These are phyloP conservation scores for Thuidium tamariscinum DNA, from an alignment of 225 moss, liverwort and hornwort genomes.

Conservation along the genomic window DNA sequence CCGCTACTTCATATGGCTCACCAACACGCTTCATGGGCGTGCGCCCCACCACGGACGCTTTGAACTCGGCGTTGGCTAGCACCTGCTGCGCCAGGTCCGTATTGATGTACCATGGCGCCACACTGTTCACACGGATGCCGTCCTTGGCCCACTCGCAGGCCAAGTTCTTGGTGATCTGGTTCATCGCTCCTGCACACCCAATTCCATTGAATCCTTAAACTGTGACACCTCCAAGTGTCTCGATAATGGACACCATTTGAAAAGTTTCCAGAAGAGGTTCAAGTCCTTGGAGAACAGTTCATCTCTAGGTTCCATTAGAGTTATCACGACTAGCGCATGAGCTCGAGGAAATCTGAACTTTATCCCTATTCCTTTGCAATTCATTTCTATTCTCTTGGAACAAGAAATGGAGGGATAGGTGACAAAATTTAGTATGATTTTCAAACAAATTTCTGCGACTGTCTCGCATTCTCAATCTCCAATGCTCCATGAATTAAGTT, in stretches of 20 bases:
- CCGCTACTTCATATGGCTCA: conserved; percentile 66
- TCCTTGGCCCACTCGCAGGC: conserved; percentile 89
- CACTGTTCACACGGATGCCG: conserved; percentile 74
- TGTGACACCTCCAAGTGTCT: neutral
- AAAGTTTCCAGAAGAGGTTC: neutral
- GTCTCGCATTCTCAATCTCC: neutral
- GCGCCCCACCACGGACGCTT: conserved; percentile 29
- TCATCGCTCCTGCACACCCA: conserved; percentile 45
- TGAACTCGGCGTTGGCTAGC: conserved; percentile 31
- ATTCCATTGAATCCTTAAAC: neutral
- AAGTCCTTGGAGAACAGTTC: neutral
- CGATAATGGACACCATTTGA: neutral
- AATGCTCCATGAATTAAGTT: neutral
- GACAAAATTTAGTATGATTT: neutral
- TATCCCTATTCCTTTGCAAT: neutral
- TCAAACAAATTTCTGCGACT: neutral
- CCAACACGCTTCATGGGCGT: conserved; percentile 76
- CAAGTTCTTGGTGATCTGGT: conserved; percentile 71
- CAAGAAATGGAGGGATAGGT: neutral
- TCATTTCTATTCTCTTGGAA: neutral
- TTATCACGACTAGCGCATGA: neutral
- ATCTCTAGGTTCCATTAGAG: neutral
- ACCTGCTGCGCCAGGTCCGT: conserved; percentile 46
- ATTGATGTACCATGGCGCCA: conserved; percentile 73
- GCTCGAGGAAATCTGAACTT: neutral